phyloP scores from a whole-genome alignment of 1,139 yeast species.

The Taphrina confusa region DNA sequence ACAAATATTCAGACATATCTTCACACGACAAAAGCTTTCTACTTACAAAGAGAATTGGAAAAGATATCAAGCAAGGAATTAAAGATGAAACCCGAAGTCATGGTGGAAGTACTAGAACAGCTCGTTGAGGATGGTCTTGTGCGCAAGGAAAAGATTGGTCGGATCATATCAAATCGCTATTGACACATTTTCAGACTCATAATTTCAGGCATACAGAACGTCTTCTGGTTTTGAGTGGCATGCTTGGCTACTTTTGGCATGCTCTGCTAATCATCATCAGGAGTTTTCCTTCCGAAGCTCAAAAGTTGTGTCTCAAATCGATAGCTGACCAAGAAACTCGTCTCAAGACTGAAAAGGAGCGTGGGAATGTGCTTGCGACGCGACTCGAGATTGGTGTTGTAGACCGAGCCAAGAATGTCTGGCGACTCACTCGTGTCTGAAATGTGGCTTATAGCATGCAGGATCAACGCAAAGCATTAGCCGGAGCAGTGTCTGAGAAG shows the following conservation, averaged over 20 bases:
- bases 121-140: constrained; percentile 38
- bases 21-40: constrained; percentile 23
- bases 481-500: background rate
- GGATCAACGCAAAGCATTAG: background rate
- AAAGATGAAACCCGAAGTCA: constrained; percentile 32
- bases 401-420: background rate
- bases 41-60: constrained; percentile 34
- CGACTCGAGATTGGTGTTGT: background rate
- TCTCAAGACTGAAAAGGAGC: background rate
- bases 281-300: constrained; percentile 24
- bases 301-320: background rate
- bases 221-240: background rate
- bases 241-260: background rate
- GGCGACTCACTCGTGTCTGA: background rate
- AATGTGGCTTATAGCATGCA: background rate
- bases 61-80: constrained; percentile 31
- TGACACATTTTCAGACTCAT: background rate
- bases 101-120: constrained; percentile 33
- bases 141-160: constrained; percentile 36
- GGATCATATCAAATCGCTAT: background rate
- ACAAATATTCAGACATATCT: constrained; percentile 24
- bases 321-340: background rate
- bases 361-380: background rate
- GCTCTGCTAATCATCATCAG: background rate
- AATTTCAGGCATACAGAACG: constrained; percentile 6